These are phyloP conservation scores for Gonium pectorale DNA, from an alignment of 139 green algal species.

Conservation along the genomic window DNA sequence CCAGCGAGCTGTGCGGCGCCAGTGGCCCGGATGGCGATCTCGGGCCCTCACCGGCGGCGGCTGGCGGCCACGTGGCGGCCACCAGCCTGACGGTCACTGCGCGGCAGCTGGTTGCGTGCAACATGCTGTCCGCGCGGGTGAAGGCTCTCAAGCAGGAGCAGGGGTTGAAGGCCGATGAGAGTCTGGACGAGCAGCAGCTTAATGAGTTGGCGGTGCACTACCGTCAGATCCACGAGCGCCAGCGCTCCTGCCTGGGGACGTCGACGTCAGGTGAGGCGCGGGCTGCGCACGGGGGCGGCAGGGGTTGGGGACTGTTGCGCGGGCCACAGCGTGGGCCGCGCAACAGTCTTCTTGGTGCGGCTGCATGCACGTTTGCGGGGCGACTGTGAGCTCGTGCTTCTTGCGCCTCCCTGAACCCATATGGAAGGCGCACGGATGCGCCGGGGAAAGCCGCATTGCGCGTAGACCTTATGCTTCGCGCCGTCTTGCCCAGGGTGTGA, in stretches of 20 bases:
- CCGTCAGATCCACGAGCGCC: conserved; percentile 31
- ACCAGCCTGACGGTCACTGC: conserved; percentile 8
- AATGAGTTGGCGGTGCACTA: neutral
- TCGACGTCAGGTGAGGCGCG: conserved; percentile 9
- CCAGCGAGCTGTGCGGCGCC: neutral
- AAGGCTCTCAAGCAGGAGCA: neutral
- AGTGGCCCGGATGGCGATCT: too few relatives aligned
- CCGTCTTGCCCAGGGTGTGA: too few relatives aligned
- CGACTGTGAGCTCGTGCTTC: too few relatives aligned
- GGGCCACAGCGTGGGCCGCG: too few relatives aligned
- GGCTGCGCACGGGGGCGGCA: neutral
- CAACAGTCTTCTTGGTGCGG: too few relatives aligned
- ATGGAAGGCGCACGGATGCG: too few relatives aligned
- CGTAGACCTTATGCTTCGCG: too few relatives aligned
- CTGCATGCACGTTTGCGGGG: too few relatives aligned
- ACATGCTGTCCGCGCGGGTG: conserved; percentile 16
- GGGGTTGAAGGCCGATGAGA: neutral
- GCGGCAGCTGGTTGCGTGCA: neutral
- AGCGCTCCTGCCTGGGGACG: conserved; percentile 22
- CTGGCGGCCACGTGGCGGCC: neutral
- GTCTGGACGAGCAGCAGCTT: neutral
- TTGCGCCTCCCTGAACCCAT: too few relatives aligned
- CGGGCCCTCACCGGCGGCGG: neutral
- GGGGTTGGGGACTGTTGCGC: neutral
- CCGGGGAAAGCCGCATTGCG: too few relatives aligned